Percentiles rank a stretch among this genome's conserved stretches.
Evolutionary conservation across 805 yeast genomes (phyloP).

Genomic region (Komagataella phaffii): DNA sequence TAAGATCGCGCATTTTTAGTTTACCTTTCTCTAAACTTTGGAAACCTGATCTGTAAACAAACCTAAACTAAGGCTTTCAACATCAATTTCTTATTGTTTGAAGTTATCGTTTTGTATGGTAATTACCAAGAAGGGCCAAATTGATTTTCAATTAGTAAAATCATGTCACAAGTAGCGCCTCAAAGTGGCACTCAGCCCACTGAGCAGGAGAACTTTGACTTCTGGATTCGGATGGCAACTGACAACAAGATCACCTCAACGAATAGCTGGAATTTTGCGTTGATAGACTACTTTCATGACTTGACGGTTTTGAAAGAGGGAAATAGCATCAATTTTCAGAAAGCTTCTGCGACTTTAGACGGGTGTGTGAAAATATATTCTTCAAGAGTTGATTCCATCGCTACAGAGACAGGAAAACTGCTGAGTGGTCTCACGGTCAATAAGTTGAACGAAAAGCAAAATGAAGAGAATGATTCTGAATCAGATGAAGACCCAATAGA

Average conservation of each 20-base stretch:
- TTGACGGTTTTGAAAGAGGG: conserved; percentile 62
- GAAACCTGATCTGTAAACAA: neutral
- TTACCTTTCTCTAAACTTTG: neutral
- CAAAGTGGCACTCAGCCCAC: conserved; percentile 1
- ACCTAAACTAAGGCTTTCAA: neutral
- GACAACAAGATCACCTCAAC: conserved; percentile 73
- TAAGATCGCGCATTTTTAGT: neutral
- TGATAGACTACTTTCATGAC: conserved; percentile 87
- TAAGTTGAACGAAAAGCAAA: conserved; percentile 8
- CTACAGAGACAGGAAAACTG: conserved; percentile 77
- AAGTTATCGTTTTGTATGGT: neutral
- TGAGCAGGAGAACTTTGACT: conserved; percentile 45
- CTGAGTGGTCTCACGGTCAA: conserved; percentile 29
- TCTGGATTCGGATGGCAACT: conserved; percentile 74
- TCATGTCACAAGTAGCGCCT: neutral
- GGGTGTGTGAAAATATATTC: conserved; percentile 92
- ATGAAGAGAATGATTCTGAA: conserved; percentile 11
- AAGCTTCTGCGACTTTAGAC: conserved; percentile 83
- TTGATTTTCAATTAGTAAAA: neutral
- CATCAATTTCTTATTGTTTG: neutral
- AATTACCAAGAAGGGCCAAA: neutral
- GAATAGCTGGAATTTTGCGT: conserved; percentile 83
- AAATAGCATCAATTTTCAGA: conserved; percentile 74
- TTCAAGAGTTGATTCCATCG: conserved; percentile 84
- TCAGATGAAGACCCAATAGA: conserved; percentile 10